phyloP scores from a whole-genome alignment of 495 filamentous ascomycete species.

The Neurospora sp. region DNA sequence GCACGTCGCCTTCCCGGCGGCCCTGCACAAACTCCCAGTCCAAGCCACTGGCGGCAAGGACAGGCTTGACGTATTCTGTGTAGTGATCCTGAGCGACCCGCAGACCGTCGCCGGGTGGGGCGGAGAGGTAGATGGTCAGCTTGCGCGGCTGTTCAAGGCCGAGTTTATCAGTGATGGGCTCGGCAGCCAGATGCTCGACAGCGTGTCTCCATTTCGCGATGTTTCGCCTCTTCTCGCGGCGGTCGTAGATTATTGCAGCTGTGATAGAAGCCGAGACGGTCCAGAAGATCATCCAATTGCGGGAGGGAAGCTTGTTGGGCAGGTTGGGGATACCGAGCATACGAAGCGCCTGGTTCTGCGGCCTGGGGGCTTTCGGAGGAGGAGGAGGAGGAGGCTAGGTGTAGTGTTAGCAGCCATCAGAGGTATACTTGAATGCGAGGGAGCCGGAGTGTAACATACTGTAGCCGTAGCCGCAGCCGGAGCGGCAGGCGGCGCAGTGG shows the following conservation, averaged over 20 bases:
- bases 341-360: conserved; percentile 57
- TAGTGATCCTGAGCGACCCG: conserved; percentile 82
- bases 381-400: conserved; percentile 22
- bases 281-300: conserved; percentile 96
- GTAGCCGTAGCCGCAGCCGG: conserved; percentile 5
- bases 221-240: conserved; percentile 69
- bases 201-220: conserved; percentile 80
- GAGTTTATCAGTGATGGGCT: conserved; percentile 49
- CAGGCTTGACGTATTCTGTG: conserved; percentile 88
- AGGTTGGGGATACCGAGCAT: conserved; percentile 78
- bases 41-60: conserved; percentile 78
- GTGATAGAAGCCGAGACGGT: conserved; percentile 67
- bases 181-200: conserved; percentile 77
- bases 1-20: conserved; percentile 74
- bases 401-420: conserved; percentile 10
- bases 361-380: conserved; percentile 38
- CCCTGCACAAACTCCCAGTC: conserved; percentile 96
- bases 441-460: conserved; percentile 5
- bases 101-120: conserved; percentile 77
- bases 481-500: conserved; percentile 2
- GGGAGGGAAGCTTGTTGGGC: conserved; percentile 77
- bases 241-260: conserved; percentile 76
- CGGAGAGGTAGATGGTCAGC: conserved; percentile 75
- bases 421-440: neutral
- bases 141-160: conserved; percentile 66